Conservation (phyloP, 2,329 filamentous ascomycete species). For the Sporothrix pallida region DNA sequence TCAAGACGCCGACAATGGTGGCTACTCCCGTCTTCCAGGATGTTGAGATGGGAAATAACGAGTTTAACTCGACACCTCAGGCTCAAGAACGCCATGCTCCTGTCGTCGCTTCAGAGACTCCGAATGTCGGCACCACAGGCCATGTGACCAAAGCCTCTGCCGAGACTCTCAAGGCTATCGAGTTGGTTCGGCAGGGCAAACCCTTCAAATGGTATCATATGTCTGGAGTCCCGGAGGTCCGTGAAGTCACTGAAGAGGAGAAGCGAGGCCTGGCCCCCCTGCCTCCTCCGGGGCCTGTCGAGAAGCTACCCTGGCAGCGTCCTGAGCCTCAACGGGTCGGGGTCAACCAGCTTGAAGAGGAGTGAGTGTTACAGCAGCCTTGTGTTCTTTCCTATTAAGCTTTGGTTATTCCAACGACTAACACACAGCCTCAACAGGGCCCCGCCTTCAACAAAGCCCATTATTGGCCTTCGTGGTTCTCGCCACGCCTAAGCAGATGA, state of each 20-base stretch:
- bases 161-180: constrained; percentile 23
- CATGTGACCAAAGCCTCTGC: neutral
- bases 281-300: neutral
- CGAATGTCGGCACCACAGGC: neutral
- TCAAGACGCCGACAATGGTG: constrained; percentile 7
- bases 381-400: no score
- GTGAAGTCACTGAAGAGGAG: constrained; percentile 25
- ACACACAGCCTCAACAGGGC: neutral
- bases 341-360: neutral
- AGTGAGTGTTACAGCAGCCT: neutral
- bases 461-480: constrained; percentile 35
- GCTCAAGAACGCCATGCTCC: neutral
- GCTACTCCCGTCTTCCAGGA: neutral
- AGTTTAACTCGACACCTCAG: neutral
- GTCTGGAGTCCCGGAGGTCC: constrained; percentile 23
- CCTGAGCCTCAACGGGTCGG: constrained; percentile 1
- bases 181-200: constrained; percentile 31
- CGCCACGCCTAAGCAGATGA: constrained; percentile 28
- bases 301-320: neutral
- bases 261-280: neutral
- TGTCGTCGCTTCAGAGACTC: neutral
- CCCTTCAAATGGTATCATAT: constrained; percentile 32
- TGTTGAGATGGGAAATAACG: neutral
- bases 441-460: neutral
- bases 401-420: no score